Evolutionary conservation across 2,329 filamentous ascomycete genomes (phyloP), one percentile per base, ranked within the genome.

Genomic region (Clarireedia hainanense): DNA sequence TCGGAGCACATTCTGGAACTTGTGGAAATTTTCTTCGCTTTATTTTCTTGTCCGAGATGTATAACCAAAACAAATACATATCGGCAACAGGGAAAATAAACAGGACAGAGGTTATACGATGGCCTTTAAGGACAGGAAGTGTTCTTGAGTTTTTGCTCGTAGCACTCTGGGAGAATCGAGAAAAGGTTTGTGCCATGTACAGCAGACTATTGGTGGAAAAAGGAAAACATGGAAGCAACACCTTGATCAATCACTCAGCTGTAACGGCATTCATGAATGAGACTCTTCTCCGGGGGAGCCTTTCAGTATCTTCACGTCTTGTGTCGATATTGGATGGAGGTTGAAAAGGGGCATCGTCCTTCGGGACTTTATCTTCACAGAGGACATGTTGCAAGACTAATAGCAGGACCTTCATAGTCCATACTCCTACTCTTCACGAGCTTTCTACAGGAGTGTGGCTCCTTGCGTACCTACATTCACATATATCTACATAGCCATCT

Each of bases 321-420:
- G 76, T 71, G 68, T 71, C 50, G 63, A 68, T 63, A 61, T 63
- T 64, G 69, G 61, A 67, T 73, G 73, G 68, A 68, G 68, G 64
- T 65, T 69, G 69, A 71, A 72, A 75, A 68, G 63, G 61, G 63
- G 59, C 54, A 53, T 57, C 47, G 48, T 59, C 58, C 57, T 61
- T 64, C 60, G 68, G 68, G 63, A 57, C 66, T 65, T 66, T 68
- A 34, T 63, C 67, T 65, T 60, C 61, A 65, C 6, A 68, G 68
- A 72, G 70, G 70, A 64, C 43, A 63, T 63, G 70, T 73, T 78
- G 76, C 75, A 68, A 78, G 66, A 78, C 54, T 58, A 71, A 76
- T 27, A 52, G 65, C 45, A 59, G 74, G 75, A 74, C 75, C 74
- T 73, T 78, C 76, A 78, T 78, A 78, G 76, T 78, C 76, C 76